Percentiles rank a stretch among this genome's conserved stretches.
phyloP scores from a whole-genome alignment of 1,139 yeast species.

The Protomyces arabidopsidicola region DNA sequence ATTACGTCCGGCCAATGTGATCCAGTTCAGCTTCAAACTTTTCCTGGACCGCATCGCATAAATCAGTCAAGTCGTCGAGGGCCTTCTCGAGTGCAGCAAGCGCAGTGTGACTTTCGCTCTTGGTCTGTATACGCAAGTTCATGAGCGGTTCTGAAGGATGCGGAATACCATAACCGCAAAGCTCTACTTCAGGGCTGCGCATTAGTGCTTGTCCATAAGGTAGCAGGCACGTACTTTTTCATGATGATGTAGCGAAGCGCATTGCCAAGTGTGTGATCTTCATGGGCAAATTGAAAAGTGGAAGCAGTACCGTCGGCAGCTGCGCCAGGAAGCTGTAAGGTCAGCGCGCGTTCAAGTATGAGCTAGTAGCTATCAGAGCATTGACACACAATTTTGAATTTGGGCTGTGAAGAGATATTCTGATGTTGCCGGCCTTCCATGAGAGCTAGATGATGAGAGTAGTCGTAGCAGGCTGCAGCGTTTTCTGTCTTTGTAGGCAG shows the following conservation, averaged over 20 bases:
- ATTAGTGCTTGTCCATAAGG: background rate
- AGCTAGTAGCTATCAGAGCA: background rate
- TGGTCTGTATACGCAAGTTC: constrained; percentile 90
- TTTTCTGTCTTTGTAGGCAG: no score
- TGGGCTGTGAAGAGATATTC: constrained; percentile 20
- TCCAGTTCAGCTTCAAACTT: constrained; percentile 45
- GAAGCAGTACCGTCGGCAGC: constrained; percentile 94
- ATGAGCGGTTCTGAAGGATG: constrained; percentile 92
- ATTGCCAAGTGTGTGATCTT: constrained; percentile 93
- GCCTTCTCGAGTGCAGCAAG: constrained; percentile 92
- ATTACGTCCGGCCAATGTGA: constrained; percentile 2
- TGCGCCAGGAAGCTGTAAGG: constrained; percentile 66
- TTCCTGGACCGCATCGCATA: constrained; percentile 79
- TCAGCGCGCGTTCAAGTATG: background rate
- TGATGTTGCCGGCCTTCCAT: constrained; percentile 25
- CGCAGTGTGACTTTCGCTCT: constrained; percentile 64
- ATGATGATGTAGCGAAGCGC: constrained; percentile 87
- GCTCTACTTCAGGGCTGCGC: constrained; percentile 78
- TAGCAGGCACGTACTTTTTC: constrained; percentile 55
- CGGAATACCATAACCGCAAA: constrained; percentile 98
- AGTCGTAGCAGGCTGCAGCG: background rate
- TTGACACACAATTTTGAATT: constrained; percentile 11
- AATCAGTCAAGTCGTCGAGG: constrained; percentile 71
- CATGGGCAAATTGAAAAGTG: constrained; percentile 84
- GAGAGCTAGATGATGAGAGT: background rate